Evolutionary conservation across 2,329 filamentous ascomycete species (phyloP).

Genomic region (Aspergillus cejpii): DNA sequence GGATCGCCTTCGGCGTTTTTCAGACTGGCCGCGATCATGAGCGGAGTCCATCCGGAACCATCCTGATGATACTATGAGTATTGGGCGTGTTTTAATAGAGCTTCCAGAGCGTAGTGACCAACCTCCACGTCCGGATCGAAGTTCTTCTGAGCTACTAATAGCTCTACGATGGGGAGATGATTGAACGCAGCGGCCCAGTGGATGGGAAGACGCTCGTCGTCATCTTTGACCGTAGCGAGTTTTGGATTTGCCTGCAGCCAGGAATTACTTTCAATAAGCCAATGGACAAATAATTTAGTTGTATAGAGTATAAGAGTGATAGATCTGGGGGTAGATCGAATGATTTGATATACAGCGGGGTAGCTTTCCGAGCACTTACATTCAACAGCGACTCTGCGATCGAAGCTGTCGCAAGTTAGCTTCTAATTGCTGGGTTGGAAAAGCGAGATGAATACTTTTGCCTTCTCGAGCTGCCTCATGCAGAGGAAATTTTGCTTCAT

Average conservation of each 20-base stretch:
- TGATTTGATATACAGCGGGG: conserved; percentile 19
- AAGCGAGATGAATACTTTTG: conserved; percentile 53
- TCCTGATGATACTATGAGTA: conserved; percentile 29
- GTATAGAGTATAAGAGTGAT: no score
- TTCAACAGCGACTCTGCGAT: conserved; percentile 68
- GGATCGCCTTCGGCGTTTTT: conserved; percentile 42
- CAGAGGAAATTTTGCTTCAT: conserved; percentile 65
- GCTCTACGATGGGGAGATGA: conserved; percentile 63
- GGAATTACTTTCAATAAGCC: conserved; percentile 4
- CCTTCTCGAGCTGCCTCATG: conserved; percentile 84
- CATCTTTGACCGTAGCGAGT: conserved; percentile 65
- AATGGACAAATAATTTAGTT: neutral
- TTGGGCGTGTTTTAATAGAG: neutral
- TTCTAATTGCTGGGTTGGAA: conserved; percentile 2
- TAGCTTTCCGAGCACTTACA: conserved; percentile 41
- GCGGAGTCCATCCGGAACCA: conserved; percentile 45
- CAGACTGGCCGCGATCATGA: conserved; percentile 47
- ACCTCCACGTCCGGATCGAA: conserved; percentile 83
- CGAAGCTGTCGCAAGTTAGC: conserved; percentile 47
- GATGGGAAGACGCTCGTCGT: conserved; percentile 80
- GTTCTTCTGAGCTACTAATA: conserved; percentile 61
- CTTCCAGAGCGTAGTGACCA: neutral
- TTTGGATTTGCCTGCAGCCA: conserved; percentile 64
- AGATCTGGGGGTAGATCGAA: neutral
- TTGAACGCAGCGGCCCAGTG: conserved; percentile 93